phyloP scores from a whole-genome alignment of 2,329 filamentous ascomycete species.

The Thermothelomyces thermophilus region DNA sequence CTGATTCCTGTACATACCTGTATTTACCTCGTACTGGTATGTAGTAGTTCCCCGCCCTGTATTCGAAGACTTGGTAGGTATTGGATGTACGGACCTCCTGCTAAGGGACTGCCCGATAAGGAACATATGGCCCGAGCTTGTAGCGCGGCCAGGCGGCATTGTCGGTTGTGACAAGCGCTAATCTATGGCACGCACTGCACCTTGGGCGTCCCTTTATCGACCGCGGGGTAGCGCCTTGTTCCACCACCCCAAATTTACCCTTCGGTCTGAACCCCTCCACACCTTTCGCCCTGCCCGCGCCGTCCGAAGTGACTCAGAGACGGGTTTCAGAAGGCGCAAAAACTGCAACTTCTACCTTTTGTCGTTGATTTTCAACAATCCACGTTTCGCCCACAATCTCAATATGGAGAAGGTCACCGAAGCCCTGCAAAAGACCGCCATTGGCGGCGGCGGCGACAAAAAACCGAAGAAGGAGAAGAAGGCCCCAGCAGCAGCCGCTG shows the following conservation, averaged over 20 bases:
- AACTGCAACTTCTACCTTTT: background rate
- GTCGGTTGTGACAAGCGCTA: background rate
- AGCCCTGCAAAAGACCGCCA: conserved; percentile 29
- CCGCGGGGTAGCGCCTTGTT: conserved; percentile 21
- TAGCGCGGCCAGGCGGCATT: background rate
- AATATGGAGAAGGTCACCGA: conserved; percentile 25
- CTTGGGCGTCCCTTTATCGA: conserved; percentile 15
- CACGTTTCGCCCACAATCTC: background rate
- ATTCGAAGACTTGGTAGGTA: no score
- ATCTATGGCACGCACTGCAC: background rate
- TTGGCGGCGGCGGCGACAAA: conserved; percentile 32
- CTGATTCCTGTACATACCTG: no score
- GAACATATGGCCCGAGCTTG: conserved; percentile 10
- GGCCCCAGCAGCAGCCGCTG: conserved; percentile 37
- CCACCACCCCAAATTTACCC: conserved; percentile 17
- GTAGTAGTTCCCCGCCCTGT: no score
- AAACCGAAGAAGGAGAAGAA: conserved; percentile 45
- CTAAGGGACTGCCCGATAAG: background rate
- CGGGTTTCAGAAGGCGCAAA: conserved; percentile 12
- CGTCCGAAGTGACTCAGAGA: conserved; percentile 23
- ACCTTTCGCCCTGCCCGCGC: conserved; percentile 4
- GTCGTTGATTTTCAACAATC: conserved; percentile 3
- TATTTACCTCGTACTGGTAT: no score
- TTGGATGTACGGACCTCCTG: no score
- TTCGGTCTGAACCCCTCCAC: conserved; percentile 13